Evolutionary conservation across 2,329 filamentous ascomycete species (phyloP).

Genomic region (Colletotrichum echinochloae): DNA sequence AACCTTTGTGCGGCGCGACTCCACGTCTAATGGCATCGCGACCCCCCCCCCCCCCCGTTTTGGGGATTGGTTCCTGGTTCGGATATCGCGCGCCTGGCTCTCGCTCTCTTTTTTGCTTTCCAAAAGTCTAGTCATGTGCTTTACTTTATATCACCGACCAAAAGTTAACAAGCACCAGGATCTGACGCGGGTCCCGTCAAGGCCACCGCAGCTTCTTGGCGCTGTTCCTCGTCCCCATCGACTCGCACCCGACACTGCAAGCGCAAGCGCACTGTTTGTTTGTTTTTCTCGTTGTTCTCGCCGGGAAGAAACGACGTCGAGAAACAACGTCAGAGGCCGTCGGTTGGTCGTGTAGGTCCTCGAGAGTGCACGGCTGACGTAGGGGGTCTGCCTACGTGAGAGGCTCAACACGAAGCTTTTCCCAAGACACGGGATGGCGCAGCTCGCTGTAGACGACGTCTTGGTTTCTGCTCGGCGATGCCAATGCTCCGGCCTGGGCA

Average conservation of each 20-base stretch:
- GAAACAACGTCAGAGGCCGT: too few species aligned
- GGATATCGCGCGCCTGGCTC: too few species aligned
- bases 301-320: too few species aligned
- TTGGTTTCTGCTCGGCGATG: slow-evolving; percentile 28
- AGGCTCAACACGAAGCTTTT: slow-evolving; percentile 11
- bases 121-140: background rate
- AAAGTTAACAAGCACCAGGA: slow-evolving; percentile 15
- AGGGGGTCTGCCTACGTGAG: too few species aligned
- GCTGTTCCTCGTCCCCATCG: background rate
- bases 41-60: background rate
- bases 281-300: too few species aligned
- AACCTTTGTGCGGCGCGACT: slow-evolving; percentile 25
- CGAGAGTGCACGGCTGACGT: background rate
- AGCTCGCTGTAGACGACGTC: background rate
- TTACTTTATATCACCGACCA: background rate
- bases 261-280: background rate
- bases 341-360: too few species aligned
- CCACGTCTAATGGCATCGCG: slow-evolving; percentile 1
- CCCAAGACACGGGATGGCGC: slow-evolving; percentile 1
- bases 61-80: background rate
- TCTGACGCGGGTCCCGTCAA: background rate
- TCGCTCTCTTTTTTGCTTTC: too few species aligned
- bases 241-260: background rate
- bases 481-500: slow-evolving; percentile 36
- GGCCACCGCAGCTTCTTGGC: background rate